Base-by-base conservation (phyloP, 2,329 filamentous ascomycete genomes). In the Aspergillus sp. region DNA sequence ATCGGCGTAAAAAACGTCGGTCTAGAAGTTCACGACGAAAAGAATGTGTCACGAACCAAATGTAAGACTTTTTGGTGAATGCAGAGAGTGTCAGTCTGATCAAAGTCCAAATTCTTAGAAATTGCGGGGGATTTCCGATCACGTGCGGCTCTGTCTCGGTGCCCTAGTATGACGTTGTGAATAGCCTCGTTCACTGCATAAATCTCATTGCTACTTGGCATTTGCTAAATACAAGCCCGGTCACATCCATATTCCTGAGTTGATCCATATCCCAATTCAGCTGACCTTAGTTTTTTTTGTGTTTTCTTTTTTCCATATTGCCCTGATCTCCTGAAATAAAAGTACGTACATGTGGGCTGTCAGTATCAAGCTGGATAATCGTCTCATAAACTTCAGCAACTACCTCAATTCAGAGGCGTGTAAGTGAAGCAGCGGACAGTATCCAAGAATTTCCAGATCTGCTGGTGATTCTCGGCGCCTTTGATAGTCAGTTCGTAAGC, bases 391-490 rank as follows among this genome's bases (percentile, higher is more conserved):
- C 9, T 30, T 22, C 12, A 13, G 12, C 19, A 24, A n/a, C 8
- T 4, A 33, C 6, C 44, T 33, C 27, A 47, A 17, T 15, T 5
- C 17, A 48, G 30, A 30, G 62, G 51, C 34, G 59, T 64, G 55
- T 74, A 74, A 12, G 59, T 66, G 50, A 75, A 70, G 51, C 72
- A 74, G 9, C 63, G 60, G 19, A 73, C 67, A 13, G 66, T 69
- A 22, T 70, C 69, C 30, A 75, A 60, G 37, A 73, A 68, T 42
- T 72, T 73, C 70, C 70, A 72, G 37, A 74, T 67, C 34, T 74
- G 72, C 58, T 74, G 70, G 50, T 70, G 60, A 34, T 68, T 54
- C 7, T 67, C 65, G 2, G 62, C 67, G 0, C 71, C 71, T 20
- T 64, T 66, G 22, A 72, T 68, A 0, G 61, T 65, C 55, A 73